A percentile compares a stretch with the other conserved stretches of the same genome.
These are phyloP conservation scores for Schrenkiella parvula DNA, from an alignment of 345 rosid genomes.

Conservation along the genomic window DNA sequence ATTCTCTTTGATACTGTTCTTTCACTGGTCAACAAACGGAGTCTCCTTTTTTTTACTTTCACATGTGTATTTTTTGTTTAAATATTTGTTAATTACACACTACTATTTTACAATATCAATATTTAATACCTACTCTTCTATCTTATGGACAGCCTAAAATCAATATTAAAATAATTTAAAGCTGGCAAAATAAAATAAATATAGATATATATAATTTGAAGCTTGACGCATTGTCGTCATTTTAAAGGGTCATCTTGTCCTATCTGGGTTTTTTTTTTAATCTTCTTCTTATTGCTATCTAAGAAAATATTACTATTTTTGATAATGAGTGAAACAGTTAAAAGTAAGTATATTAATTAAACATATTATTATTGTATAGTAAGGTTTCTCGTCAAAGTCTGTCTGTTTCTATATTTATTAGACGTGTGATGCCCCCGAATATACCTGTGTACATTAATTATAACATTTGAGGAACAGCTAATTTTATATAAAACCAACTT, in stretches of 20 bases:
- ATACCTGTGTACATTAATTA: background rate
- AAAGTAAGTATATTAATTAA: background rate
- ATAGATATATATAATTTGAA: background rate
- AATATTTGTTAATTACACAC: background rate
- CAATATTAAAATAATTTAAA: background rate
- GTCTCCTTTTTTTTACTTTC: slow-evolving; percentile 9
- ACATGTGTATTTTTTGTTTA: background rate
- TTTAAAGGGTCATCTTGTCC: slow-evolving; percentile 19
- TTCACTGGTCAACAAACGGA: slow-evolving; percentile 43
- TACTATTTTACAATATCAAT: background rate
- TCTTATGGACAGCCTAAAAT: slow-evolving; percentile 1
- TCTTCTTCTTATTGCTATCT: background rate
- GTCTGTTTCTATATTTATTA: background rate
- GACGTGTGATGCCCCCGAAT: background rate
- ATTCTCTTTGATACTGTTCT: background rate
- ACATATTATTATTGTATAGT: background rate
- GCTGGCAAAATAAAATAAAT: background rate
- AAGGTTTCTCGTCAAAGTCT: background rate
- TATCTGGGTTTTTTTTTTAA: background rate
- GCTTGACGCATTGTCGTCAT: background rate
- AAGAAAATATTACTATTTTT: background rate
- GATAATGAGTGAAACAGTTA: background rate
- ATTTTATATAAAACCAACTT: background rate
- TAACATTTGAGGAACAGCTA: background rate
- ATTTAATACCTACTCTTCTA: background rate